Evolutionary conservation across 306 rosid genomes (phyloP), one percentile per base, ranked within the genome.

Genomic region (Dryas drummondii): DNA sequence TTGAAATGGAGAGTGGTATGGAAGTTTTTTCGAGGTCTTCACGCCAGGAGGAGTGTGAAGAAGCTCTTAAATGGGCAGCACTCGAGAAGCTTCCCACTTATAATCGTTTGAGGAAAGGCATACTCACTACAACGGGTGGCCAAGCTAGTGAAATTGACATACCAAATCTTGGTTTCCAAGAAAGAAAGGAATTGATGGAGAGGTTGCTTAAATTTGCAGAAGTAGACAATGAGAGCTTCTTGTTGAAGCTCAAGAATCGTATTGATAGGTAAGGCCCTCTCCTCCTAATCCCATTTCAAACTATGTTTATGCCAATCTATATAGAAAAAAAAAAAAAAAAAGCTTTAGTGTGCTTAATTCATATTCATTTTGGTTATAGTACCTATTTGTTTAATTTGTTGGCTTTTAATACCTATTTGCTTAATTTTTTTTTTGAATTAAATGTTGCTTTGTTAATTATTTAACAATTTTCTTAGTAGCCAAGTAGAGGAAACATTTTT

Each of bases 71-170:
- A 75, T 89, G 97, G 97, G 89, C 90, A 59, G 88, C 88, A 0
- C 77, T 93, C 5, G 87, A 93, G 74, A 89, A 70, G 77, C 93
- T 93, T 37, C 98, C 97, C 4, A 91, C 97, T 5, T 89, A 84
- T 80, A 71, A 69, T 51, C 98, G 97, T 56, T 22, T 93, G 46
- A 89, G 82, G 72, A 93, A 82, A 84, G 97, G 97, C 4, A 74
- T 93, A 76, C 72, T 93, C 67, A 68, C 86, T 7, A 46, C 87
- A 1, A 76, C 94, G 0, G 48, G 27, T 7, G 93, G 94, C 0
- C 77, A 56, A 8, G 79, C 82, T 9, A 76, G 42, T 53, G 90
- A 93, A 76, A 75, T 93, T 54, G 86, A 89, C 40, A 67, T 93
- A 10, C 66, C 72, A 27, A 77, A 85, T 22, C 86, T 93, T 57